Evolutionary conservation across 768 basidiomycete species (phyloP), one percentile per base, ranked within the genome.

Genomic region (Naganishia friedmannii): DNA sequence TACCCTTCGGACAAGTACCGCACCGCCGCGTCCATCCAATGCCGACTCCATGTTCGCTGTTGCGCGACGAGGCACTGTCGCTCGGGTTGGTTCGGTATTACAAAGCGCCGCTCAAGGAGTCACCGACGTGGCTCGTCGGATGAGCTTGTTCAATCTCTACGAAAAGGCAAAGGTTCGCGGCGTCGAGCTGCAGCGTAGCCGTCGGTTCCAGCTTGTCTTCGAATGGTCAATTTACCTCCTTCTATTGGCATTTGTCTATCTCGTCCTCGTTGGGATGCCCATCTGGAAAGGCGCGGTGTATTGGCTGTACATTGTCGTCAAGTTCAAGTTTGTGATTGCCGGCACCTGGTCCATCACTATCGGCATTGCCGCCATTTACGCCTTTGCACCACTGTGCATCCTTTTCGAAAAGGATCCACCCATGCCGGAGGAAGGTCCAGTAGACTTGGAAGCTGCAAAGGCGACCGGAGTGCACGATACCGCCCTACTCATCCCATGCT

Each of bases 131-230:
- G 37, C 60, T 13, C 37, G 60, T 7, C 60, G 60, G 23, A 63
- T 45, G 39, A 63, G 23, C 60, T 3, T 63, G 37, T 39, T 63
- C 39, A 34, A 63, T 19, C 60, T 63, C 15, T 63, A 63, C 17
- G 60, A 63, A 26, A 63, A 63, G 60, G 60, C 60, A n/a, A 63
- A 63, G 15, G 60, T 63, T 10, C 60, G 60, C 60, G 60, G 60
- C 29, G 39, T 28, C 17, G 39, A n/a, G n/a, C 10, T 63, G 39
- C 60, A 63, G 39, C 60, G 60, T 17, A n/a, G 23, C 13, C 21
- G 39, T 28, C 28, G 37, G 39, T 39, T 26, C 37, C 60, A 45
- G 26, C 19, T 63, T 42, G 3, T 63, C 37, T 63, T 63, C 32
- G 60, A 63, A 45, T 45, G 19, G 8, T 9, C 60, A 17, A 42